Evolutionary conservation across 805 yeast genomes (phyloP), one percentile per base, ranked within the genome.

Genomic region (Candida patagonica): DNA sequence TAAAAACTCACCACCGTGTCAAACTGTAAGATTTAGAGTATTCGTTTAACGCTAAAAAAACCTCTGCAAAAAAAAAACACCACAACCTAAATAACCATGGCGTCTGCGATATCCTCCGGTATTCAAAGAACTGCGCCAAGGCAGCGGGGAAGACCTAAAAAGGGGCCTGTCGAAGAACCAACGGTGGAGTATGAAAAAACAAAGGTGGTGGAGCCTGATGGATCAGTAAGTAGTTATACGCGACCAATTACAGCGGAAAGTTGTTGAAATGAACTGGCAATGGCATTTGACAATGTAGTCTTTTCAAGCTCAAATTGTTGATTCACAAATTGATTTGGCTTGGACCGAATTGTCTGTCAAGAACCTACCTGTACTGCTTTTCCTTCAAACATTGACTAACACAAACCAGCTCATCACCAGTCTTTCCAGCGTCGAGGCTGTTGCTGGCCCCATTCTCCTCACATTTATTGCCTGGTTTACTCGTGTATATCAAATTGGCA

Each of bases 401-500:
- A 9, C 31, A 10, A 29, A 6, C 31, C 13, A 29, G 35, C 35
- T 19, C 35, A 31, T 57, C 26, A 40, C 54, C 44, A 45, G 43
- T 9, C 42, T 44, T 44, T 25, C 43, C 22, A 41, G 42, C 27
- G 30, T 59, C 30, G 63, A 59, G 52, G 36, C 47, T 23, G 43
- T 77, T 26, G 73, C 87, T 51, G 52, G 45, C 13, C 55, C 55
- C 15, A 39, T 51, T 31, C 20, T 50, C 19, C 50, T 51, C 45
- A 51, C 55, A 8, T 44, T 36, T 9, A 89, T 94, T 16, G 75
- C 94, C 4, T 76, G 85, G 47, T 71, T 55, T 40, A 52, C 62
- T 20, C 55, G 66, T 15, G 45, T 84, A 59, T 78, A 83, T 63
- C 70, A 71, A 45, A 82, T 87, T 53, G 85, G 85, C 36, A 66